phyloP scores from a whole-genome alignment of 805 yeast genomes.

The Zygoascus tannicola region DNA sequence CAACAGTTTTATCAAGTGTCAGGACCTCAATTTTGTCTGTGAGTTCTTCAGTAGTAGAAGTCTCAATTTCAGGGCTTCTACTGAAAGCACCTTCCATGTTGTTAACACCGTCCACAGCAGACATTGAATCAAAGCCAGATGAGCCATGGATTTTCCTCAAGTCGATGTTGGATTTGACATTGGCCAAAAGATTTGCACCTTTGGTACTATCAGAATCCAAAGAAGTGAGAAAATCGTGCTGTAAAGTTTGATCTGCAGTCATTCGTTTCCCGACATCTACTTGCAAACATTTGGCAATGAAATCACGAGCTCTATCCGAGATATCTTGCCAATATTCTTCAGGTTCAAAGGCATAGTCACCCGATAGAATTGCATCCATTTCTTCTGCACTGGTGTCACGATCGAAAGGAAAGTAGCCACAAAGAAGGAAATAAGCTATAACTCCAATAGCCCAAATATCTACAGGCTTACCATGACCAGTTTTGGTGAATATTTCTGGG shows the following conservation, averaged over 20 bases:
- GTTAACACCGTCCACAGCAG: constrained; percentile 6
- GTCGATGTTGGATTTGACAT: constrained; percentile 20
- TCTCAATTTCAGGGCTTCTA: constrained; percentile 21
- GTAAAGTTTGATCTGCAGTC: constrained; percentile 36
- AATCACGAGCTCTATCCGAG: constrained; percentile 45
- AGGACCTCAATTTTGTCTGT: not conserved
- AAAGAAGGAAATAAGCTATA: constrained; percentile 55
- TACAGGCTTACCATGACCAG: constrained; percentile 49
- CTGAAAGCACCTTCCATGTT: constrained; percentile 30
- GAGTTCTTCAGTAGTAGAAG: constrained; percentile 3
- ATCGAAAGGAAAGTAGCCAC: constrained; percentile 73
- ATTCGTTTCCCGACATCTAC: constrained; percentile 39
- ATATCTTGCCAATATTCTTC: constrained; percentile 46
- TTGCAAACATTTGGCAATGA: constrained; percentile 45
- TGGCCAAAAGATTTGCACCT: constrained; percentile 29
- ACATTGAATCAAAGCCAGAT: constrained; percentile 5
- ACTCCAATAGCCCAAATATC: constrained; percentile 78
- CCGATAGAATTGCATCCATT: constrained; percentile 46
- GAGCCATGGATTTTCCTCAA: constrained; percentile 11
- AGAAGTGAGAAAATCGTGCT: constrained; percentile 36
- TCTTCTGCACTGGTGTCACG: constrained; percentile 65
- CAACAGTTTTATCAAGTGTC: too few relatives aligned
- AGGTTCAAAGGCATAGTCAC: constrained; percentile 57
- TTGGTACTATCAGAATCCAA: constrained; percentile 14
- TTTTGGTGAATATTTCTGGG: constrained; percentile 50